Conservation (phyloP, 108 stramenopile species). For the Fistulifera pelliculosa region DNA sequence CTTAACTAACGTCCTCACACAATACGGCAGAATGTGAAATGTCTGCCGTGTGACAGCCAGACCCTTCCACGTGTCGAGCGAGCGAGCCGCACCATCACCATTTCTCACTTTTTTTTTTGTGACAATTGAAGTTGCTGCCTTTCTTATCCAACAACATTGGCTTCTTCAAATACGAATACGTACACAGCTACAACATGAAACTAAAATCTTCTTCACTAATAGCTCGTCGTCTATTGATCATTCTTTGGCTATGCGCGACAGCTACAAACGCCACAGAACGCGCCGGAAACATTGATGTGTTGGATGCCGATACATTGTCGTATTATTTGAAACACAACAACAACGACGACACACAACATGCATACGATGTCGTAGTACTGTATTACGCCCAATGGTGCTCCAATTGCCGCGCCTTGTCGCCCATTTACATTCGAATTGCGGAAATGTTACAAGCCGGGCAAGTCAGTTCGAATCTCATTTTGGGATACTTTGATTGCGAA, state of each 20-base stretch:
- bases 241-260: not conserved
- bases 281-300: conserved; percentile 68
- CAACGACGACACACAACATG: conserved; percentile 32
- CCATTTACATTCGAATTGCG: conserved; percentile 62
- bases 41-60: too few species aligned
- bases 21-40: too few species aligned
- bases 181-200: too few species aligned
- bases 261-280: not conserved
- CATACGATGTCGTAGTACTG: conserved; percentile 70
- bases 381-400: conserved; percentile 71
- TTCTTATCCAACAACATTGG: too few species aligned
- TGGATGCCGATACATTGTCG: conserved; percentile 70
- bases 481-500: conserved; percentile 81
- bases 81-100: too few species aligned
- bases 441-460: conserved; percentile 49
- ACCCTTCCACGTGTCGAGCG: too few species aligned
- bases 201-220: too few species aligned
- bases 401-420: conserved; percentile 63
- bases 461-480: conserved; percentile 33
- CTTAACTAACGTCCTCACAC: too few species aligned
- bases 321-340: conserved; percentile 52
- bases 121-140: too few species aligned
- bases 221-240: too few species aligned
- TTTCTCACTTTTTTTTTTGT: too few species aligned
- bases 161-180: too few species aligned